Evolutionary conservation across 805 yeast species (phyloP), one percentile per base, ranked within the genome.

Genomic region (Brettanomyces bruxellensis): DNA sequence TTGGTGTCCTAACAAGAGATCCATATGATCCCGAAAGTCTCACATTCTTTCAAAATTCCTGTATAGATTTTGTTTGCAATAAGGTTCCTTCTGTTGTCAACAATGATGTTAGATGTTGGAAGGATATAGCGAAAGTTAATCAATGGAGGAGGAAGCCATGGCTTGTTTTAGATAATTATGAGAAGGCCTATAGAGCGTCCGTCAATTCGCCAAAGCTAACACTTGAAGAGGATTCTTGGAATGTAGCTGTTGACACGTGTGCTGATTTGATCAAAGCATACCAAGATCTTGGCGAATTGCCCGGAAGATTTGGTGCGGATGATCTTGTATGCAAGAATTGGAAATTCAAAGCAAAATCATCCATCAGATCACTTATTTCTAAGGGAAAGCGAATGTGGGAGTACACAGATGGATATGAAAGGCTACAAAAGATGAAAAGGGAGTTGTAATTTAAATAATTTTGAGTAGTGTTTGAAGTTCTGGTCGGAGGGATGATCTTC

Each of bases 241-340:
- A 77, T 51, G 82, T 78, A 34, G 87, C 95, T 0, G 89, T 86
- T 4, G 90, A 81, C 23, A 75, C 85, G 0, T 85, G 95, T 59
- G 64, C 68, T 34, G 95, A 89, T 50, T 70, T 91, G 47, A 81
- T 85, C 2, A 85, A 93, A 38, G 91, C 96, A 1, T 91, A 89
- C 61, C 89, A 83, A 58, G 81, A 86, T 3, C 72, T 86, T 32
- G 98, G 98, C n/a, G 93, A 84, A 48, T 63, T 78, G 54, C 84
- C 86, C 9, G 95, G 95, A 6, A 82, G 78, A 55, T 75, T 81
- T 57, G 84, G 83, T 24, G 89, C 87, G 2, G 95, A 83, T 22
- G 87, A 85, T 60, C 53, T 83, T n/a, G 95, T 90, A 8, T 89
- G 96, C 62, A 79, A 82, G 58, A 95, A 89, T 59, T 90, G 97